Percentiles rank a stretch among this genome's conserved stretches.
Evolutionary conservation across 768 basidiomycete genomes (phyloP).

Genomic region (Phaeotremella skinneri): DNA sequence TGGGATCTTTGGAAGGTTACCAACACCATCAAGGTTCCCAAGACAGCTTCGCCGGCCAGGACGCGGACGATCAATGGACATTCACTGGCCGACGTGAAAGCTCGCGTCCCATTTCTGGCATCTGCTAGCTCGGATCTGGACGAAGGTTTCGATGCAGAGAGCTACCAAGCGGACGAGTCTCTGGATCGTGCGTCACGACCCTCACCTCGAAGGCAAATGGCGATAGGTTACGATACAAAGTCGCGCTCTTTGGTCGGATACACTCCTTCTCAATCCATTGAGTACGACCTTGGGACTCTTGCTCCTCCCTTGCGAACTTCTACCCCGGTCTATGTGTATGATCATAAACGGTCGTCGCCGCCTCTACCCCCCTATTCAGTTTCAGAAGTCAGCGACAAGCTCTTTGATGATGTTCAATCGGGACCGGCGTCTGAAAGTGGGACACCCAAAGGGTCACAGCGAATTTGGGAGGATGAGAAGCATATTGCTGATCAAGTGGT

Average conservation of each 20-base stretch:
- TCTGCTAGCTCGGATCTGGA: conserved; percentile 44
- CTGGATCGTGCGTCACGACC: conserved; percentile 11
- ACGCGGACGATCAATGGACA: background rate
- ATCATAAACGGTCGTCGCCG: conserved; percentile 54
- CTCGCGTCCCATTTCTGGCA: conserved; percentile 41
- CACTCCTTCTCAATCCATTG: conserved; percentile 31
- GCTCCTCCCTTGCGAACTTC: conserved; percentile 34
- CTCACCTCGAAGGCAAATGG: conserved; percentile 28
- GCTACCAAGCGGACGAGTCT: conserved; percentile 22
- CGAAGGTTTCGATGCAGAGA: conserved; percentile 26
- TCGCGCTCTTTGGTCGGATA: conserved; percentile 38
- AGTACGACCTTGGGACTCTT: conserved; percentile 17
- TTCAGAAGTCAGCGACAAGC: conserved; percentile 26
- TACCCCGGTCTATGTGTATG: conserved; percentile 31
- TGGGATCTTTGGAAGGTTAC: conserved; percentile 41
- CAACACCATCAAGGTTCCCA: conserved; percentile 5
- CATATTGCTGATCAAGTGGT: background rate
- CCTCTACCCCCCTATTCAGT: conserved; percentile 39
- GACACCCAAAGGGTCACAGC: background rate
- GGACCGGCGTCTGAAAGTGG: background rate
- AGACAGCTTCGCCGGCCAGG: background rate
- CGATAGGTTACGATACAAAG: conserved; percentile 1
- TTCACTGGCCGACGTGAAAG: conserved; percentile 9
- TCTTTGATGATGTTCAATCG: background rate
- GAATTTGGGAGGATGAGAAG: background rate